Evolutionary conservation across 306 rosid genomes (phyloP).

Genomic region (Rosa persica): DNA sequence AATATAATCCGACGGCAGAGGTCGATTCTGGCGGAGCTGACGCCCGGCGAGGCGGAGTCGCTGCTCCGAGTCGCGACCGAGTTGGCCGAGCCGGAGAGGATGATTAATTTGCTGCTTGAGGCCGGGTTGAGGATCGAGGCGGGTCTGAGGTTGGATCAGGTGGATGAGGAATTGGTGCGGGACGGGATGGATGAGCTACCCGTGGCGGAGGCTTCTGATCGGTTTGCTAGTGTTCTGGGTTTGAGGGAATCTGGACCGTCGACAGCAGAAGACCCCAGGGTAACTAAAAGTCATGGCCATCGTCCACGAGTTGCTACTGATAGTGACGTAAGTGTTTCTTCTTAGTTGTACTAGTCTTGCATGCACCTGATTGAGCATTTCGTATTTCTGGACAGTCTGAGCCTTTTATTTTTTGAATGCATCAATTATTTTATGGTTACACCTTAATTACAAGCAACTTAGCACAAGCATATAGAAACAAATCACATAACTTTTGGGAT

Average conservation of each 20-base stretch:
- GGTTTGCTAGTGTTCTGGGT: slow-evolving; percentile 17
- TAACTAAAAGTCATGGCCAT: neutral
- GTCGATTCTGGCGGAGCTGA: slow-evolving; percentile 44
- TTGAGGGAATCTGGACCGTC: slow-evolving; percentile 23
- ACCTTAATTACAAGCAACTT: neutral
- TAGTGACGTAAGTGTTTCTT: slow-evolving; percentile 34
- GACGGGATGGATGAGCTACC: slow-evolving; percentile 37
- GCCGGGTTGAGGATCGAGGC: slow-evolving; percentile 60
- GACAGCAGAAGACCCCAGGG: neutral
- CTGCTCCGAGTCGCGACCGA: slow-evolving; percentile 57
- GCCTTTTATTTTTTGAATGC: too few relatives aligned
- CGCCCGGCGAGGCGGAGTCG: slow-evolving; percentile 36
- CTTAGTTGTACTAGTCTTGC: neutral
- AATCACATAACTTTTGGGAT: neutral
- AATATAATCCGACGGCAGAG: slow-evolving; percentile 58
- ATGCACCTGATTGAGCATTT: neutral
- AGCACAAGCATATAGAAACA: neutral
- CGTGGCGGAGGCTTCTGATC: slow-evolving; percentile 48
- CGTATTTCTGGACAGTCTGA: neutral
- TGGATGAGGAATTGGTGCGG: slow-evolving; percentile 18
- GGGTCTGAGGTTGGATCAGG: slow-evolving; percentile 3
- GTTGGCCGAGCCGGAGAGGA: slow-evolving; percentile 53
- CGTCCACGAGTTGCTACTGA: slow-evolving; percentile 27
- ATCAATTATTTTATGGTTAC: too few relatives aligned
- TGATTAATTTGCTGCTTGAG: slow-evolving; percentile 64